phyloP scores from a whole-genome alignment of 2,329 filamentous ascomycete species.

The Fusarium odoratissimum region DNA sequence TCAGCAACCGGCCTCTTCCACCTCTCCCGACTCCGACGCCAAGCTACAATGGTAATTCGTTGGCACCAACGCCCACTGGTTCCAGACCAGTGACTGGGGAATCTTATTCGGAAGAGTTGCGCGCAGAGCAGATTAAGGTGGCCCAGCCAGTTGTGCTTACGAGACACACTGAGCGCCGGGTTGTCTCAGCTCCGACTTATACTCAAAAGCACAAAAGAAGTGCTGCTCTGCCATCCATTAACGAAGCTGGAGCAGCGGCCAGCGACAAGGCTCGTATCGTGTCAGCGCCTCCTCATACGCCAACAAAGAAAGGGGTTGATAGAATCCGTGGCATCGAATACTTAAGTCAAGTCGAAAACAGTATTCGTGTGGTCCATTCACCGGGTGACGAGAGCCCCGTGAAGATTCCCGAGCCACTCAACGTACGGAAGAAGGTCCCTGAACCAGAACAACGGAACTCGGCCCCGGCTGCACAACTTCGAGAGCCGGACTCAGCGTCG shows the following conservation, averaged over 20 bases:
- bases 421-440: conserved; percentile 55
- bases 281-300: conserved; percentile 58
- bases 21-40: conserved; percentile 56
- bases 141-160: conserved; percentile 48
- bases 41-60: conserved; percentile 24
- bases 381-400: conserved; percentile 53
- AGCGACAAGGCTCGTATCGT: conserved; percentile 58
- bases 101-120: conserved; percentile 39
- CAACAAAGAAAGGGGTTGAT: conserved; percentile 48
- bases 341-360: conserved; percentile 60
- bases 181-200: conserved; percentile 64
- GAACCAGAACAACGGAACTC: conserved; percentile 38
- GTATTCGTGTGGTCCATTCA: conserved; percentile 67
- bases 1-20: conserved; percentile 64
- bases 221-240: conserved; percentile 61
- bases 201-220: conserved; percentile 53
- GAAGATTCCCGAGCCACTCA: conserved; percentile 53
- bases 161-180: conserved; percentile 57
- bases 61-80: conserved; percentile 31
- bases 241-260: conserved; percentile 52
- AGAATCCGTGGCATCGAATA: conserved; percentile 56
- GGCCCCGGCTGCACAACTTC: conserved; percentile 32
- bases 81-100: conserved; percentile 44
- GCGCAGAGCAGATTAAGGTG: conserved; percentile 44
- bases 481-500: conserved; percentile 21